phyloP scores from a whole-genome alignment of 2,329 filamentous ascomycete genomes.

The Cadophora malorum region DNA sequence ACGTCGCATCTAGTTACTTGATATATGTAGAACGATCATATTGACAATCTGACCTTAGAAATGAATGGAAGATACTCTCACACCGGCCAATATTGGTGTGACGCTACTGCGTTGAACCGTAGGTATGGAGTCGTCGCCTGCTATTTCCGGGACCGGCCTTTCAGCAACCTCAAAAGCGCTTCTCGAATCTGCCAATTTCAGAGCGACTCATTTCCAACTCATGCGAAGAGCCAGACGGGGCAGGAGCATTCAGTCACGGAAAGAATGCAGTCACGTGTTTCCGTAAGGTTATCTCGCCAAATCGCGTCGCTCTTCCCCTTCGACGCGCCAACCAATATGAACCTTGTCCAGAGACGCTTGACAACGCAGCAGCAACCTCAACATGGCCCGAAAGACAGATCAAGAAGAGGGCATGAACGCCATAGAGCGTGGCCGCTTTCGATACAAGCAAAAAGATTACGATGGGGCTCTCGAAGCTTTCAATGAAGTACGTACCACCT shows the following conservation, averaged over 20 bases:
- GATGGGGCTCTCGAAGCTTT: slow-evolving; percentile 40
- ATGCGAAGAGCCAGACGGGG: background rate
- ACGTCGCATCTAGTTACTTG: too few species aligned
- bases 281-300: background rate
- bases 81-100: too few species aligned
- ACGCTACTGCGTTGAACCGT: too few species aligned
- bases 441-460: slow-evolving; percentile 43
- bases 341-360: background rate
- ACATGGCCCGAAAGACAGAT: slow-evolving; percentile 23
- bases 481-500: slow-evolving; percentile 34
- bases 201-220: too few species aligned
- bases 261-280: background rate
- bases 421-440: slow-evolving; percentile 39
- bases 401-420: slow-evolving; percentile 40
- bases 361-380: background rate
- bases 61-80: too few species aligned
- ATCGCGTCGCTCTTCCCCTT: background rate
- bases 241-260: too few species aligned
- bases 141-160: too few species aligned
- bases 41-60: too few species aligned
- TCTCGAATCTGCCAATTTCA: too few species aligned
- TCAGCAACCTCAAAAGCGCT: too few species aligned
- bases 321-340: background rate
- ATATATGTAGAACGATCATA: too few species aligned
- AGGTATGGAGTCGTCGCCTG: too few species aligned